phyloP scores from a whole-genome alignment of 1,284 basidiomycete genomes.

The Ustilago sp. region DNA sequence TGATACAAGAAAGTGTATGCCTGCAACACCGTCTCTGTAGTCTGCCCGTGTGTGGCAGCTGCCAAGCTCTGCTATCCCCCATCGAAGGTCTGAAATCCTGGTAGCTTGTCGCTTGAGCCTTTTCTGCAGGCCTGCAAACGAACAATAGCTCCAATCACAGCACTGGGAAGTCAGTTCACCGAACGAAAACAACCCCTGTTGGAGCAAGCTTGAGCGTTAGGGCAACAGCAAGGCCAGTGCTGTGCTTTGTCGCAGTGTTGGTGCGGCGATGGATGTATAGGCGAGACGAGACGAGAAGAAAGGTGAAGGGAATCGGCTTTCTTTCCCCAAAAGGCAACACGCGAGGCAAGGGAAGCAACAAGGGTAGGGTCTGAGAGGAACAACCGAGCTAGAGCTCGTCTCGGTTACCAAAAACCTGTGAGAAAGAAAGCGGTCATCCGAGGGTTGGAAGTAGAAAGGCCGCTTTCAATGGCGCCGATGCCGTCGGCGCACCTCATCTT shows the following conservation, averaged over 20 bases:
- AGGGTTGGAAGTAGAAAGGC: slow-evolving; percentile 6
- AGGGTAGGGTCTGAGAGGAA: slow-evolving; percentile 12
- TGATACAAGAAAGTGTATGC: neutral
- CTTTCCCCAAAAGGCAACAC: neutral
- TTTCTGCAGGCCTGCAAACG: neutral
- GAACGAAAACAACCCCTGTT: neutral
- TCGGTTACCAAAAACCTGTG: slow-evolving; percentile 11
- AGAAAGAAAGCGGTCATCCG: slow-evolving; percentile 2
- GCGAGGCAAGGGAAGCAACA: neutral
- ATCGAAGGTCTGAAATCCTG: neutral
- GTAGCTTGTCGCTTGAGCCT: slow-evolving; percentile 15
- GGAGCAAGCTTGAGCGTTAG: neutral
- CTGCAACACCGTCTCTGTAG: neutral
- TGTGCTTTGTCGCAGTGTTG: neutral
- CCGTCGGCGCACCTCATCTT: slow-evolving; percentile 16
- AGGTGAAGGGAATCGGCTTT: neutral
- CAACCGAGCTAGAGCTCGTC: slow-evolving; percentile 9
- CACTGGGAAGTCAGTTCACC: slow-evolving; percentile 43
- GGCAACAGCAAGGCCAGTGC: neutral
- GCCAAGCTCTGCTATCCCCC: neutral
- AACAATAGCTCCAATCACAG: slow-evolving; percentile 1
- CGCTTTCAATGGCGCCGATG: slow-evolving; percentile 21
- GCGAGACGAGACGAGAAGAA: slow-evolving; percentile 14
- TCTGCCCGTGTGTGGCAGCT: neutral
- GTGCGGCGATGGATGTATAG: neutral